Base-by-base conservation (phyloP, 768 basidiomycete genomes). In the Lyophyllum semitale region DNA sequence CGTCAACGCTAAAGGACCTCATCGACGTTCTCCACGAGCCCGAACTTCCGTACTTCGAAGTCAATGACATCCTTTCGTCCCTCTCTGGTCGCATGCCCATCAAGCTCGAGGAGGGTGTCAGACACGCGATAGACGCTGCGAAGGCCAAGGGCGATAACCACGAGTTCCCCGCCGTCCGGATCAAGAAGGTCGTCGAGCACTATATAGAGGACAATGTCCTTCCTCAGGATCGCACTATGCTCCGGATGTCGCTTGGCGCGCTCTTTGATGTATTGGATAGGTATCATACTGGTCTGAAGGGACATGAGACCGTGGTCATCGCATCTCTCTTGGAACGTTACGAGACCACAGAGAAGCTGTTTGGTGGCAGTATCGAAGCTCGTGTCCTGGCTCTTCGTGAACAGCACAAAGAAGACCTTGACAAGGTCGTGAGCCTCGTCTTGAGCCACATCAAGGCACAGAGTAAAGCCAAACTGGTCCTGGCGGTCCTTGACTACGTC, bases 381-480 rank as follows among this genome's bases (percentile, higher is more conserved):
- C 87, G 95, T 37, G 88, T 98, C 47, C 79, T 98, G 54, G 82
- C 87, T 48, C 83, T 99, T 37, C 84, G 97, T 51, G 97, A 98
- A 48, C 88, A 94, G 63, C 72, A 95, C 79, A 96, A 95, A 75
- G 93, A 95, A 58, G 81, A 94, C 61, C 84, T 97, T 33, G 95
- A 98, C 71, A 85, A 87, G 54, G 97, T 92, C 30, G 87, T 89
- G 43, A 80, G 80, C 43, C 77, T 95, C 27, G 93, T 98, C 17
- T 81, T 98, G 48, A 96, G 95, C 54, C 97, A 99, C 72, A 93
- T 94, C 77, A 96, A 95, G 73, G 94, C 93, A 8, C 89, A 91
- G 60, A 86, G 89, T 74, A 98, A 98, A 77, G 85, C 87, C 60
- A 94, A 92, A 68, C 81, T 98, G 47, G 82, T 97, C 41, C 80